Conservation (phyloP, 2,329 filamentous ascomycete species). For the Hypocrella siamensis region DNA sequence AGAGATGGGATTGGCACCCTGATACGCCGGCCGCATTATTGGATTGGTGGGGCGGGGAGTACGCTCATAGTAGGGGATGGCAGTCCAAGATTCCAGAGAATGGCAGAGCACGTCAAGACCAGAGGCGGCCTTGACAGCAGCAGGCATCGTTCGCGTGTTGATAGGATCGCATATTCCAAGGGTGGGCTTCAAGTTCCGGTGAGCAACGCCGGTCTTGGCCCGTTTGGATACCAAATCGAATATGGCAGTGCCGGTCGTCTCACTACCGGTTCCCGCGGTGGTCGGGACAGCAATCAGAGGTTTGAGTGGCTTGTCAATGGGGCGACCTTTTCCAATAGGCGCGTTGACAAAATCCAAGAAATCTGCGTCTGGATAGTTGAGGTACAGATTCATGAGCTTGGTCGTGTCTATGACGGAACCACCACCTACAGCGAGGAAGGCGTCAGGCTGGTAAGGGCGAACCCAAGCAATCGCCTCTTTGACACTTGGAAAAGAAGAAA, state of each 20-base stretch:
- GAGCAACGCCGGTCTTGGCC: slow-evolving; percentile 91
- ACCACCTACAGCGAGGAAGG: slow-evolving; percentile 76
- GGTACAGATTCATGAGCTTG: slow-evolving; percentile 97
- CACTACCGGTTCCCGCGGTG: slow-evolving; percentile 73
- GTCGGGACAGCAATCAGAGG: slow-evolving; percentile 75
- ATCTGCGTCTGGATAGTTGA: slow-evolving; percentile 75
- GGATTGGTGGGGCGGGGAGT: slow-evolving; percentile 76
- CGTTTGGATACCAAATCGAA: slow-evolving; percentile 84
- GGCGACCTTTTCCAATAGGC: slow-evolving; percentile 73
- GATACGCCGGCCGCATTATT: slow-evolving; percentile 81
- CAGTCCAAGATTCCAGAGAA: slow-evolving; percentile 91
- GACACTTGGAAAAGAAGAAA: slow-evolving; percentile 35
- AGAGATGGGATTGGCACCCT: slow-evolving; percentile 93
- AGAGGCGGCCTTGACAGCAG: slow-evolving; percentile 79
- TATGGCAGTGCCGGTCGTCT: slow-evolving; percentile 95
- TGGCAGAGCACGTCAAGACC: slow-evolving; percentile 94
- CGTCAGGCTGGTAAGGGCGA: slow-evolving; percentile 68
- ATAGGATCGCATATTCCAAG: slow-evolving; percentile 74
- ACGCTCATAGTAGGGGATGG: slow-evolving; percentile 84
- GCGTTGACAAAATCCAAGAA: slow-evolving; percentile 98
- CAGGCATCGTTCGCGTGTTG: slow-evolving; percentile 92
- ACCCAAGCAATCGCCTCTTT: slow-evolving; percentile 79
- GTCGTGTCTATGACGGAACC: slow-evolving; percentile 97
- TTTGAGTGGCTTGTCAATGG: slow-evolving; percentile 52
- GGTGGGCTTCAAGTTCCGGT: slow-evolving; percentile 88